A percentile compares a stretch with the other conserved stretches of the same genome.
Conservation (phyloP, 1,284 basidiomycete species). For the Malassezia psittaci region DNA sequence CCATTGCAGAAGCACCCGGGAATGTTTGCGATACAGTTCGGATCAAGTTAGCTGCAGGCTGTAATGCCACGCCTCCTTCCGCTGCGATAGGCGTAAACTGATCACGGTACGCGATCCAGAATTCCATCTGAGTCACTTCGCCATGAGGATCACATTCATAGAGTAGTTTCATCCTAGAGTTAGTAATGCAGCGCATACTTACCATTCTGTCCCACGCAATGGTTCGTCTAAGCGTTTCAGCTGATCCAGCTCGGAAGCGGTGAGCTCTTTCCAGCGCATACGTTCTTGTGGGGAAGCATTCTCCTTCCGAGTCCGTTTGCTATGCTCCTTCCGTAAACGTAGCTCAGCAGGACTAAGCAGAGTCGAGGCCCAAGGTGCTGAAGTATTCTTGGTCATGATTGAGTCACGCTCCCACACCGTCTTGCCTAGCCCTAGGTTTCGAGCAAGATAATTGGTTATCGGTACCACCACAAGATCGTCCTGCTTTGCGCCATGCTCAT, state of each 20-base stretch:
- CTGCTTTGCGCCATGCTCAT: background rate
- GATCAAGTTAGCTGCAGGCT: constrained; percentile 74
- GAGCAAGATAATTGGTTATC: constrained; percentile 16
- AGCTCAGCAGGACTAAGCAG: constrained; percentile 7
- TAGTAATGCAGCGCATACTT: background rate
- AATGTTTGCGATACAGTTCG: constrained; percentile 70
- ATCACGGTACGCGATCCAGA: constrained; percentile 77
- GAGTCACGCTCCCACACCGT: constrained; percentile 32
- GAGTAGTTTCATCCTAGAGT: constrained; percentile 60
- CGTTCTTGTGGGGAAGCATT: constrained; percentile 18
- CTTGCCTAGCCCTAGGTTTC: constrained; percentile 29
- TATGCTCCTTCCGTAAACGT: constrained; percentile 17
- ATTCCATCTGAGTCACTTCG: constrained; percentile 76
- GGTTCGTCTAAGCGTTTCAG: constrained; percentile 29
- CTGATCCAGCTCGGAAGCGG: constrained; percentile 18
- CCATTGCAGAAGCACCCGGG: constrained; percentile 69
- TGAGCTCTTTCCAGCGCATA: constrained; percentile 23
- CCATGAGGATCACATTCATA: constrained; percentile 61
- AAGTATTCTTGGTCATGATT: constrained; percentile 17
- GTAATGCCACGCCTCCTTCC: constrained; percentile 56
- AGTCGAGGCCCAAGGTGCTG: constrained; percentile 5
- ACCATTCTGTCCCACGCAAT: constrained; percentile 33
- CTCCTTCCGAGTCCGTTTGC: constrained; percentile 5
- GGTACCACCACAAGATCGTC: constrained; percentile 16
- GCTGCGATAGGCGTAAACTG: constrained; percentile 38